Evolutionary conservation across 257 asterid species (phyloP), one percentile per base, ranked within the genome.

Genomic region (Anisodus acutangulus): DNA sequence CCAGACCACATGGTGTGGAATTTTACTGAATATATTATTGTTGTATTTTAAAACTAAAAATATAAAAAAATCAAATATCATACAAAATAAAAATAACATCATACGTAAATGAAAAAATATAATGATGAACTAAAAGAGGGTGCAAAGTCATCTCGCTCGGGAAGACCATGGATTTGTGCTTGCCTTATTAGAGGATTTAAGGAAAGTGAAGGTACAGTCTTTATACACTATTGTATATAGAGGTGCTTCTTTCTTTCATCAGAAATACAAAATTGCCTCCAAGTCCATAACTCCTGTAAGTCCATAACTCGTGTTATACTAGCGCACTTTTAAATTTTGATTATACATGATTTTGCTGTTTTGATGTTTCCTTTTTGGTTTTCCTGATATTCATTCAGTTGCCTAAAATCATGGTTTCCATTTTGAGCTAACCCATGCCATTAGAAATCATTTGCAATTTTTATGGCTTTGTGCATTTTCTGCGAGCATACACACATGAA

Each of bases 131-230:
- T 93, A 79, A 88, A 63, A 85, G 98, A 98, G 5, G 98, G 99
- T 67, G 99, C 99, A 70, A 94, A 94, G 90, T 94, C 99, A 71
- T 92, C 99, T 17, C 91, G 90, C 19, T 93, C 93, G 1, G 98
- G 99, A 87, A 89, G 97, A 83, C 99, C 99, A 4, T 94, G 99
- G 99, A 88, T 90, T 81, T 92, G 97, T 87, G 97, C 98, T 5
- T 95, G 99, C 85, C 91, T 95, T 87, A 74, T 95, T 88, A 85
- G 86, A 39, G 99, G 99, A 83, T 94, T 94, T 87, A 8, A 16
- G 62, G 79, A 87, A 87, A 92, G 90, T 84, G 90, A 88, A 92
- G 98, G 98, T 95, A 88, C 62, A 57, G 9, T 76, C 45, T 26
- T 76, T 76, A 76, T 76, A 51, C 13, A 76, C 45, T 76, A 19